phyloP scores from a whole-genome alignment of 257 asterid species.

The Petrea volubilis region DNA sequence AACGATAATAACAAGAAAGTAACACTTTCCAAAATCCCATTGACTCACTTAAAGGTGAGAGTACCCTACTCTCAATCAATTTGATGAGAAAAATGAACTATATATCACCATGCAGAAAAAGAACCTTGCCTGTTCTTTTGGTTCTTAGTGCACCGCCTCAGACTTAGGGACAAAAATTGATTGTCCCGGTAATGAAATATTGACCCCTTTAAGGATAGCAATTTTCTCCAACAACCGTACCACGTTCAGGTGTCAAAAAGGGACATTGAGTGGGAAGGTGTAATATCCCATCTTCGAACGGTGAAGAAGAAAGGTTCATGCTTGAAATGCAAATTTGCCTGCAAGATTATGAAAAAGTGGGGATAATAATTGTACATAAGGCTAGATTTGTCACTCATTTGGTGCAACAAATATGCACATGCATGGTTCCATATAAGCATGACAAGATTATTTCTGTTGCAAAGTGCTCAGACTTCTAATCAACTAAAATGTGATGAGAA shows the following conservation, averaged over 20 bases:
- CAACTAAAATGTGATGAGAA: conserved; percentile 21
- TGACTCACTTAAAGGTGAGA: conserved; percentile 12
- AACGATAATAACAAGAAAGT: neutral
- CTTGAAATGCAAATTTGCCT: conserved; percentile 53
- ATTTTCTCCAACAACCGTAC: conserved; percentile 23
- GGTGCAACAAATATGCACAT: conserved; percentile 72
- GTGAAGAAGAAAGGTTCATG: conserved; percentile 32
- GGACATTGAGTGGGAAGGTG: conserved; percentile 40
- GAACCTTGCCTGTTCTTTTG: conserved; percentile 30
- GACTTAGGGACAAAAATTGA: conserved; percentile 39
- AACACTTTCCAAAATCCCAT: neutral
- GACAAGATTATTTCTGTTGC: conserved; percentile 42
- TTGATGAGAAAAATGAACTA: conserved; percentile 12
- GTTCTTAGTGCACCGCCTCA: conserved; percentile 27
- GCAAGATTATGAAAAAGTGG: conserved; percentile 35
- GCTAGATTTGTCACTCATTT: conserved; percentile 41
- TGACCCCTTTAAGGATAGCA: conserved; percentile 28
- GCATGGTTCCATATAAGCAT: conserved; percentile 59
- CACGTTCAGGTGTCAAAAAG: conserved; percentile 35
- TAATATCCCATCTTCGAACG: conserved; percentile 47
- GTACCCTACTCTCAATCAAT: conserved; percentile 2
- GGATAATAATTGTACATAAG: conserved; percentile 27
- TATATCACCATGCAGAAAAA: conserved; percentile 14
- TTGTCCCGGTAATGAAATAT: conserved; percentile 26
- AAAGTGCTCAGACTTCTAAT: conserved; percentile 29